Percentiles rank a stretch among this genome's conserved stretches.
Evolutionary conservation across 2,329 filamentous ascomycete species (phyloP).

Genomic region (Sporothrix euskadiensis): DNA sequence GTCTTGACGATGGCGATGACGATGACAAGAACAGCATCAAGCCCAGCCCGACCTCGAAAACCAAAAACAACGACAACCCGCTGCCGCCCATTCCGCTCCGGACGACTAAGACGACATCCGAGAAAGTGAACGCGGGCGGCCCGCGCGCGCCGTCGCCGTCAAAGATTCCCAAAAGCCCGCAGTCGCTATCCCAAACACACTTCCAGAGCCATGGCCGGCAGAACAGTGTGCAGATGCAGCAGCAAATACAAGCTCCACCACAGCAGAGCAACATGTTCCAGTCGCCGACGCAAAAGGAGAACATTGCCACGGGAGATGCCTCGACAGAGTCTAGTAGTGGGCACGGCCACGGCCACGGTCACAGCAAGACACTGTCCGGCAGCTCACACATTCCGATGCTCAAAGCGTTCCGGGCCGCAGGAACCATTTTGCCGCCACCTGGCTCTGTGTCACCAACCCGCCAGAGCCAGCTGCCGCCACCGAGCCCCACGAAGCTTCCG

Average conservation of each 20-base stretch:
- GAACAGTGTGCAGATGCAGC: slow-evolving; percentile 17
- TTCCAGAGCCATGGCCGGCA: neutral
- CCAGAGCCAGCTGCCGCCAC: slow-evolving; percentile 33
- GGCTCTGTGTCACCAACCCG: slow-evolving; percentile 37
- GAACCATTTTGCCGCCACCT: slow-evolving; percentile 26
- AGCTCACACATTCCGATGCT: slow-evolving; percentile 55
- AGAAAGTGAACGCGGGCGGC: slow-evolving; percentile 57
- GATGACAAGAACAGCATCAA: neutral
- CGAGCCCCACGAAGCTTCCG: slow-evolving; percentile 43
- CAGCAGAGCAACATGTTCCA: slow-evolving; percentile 34
- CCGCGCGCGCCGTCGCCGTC: slow-evolving; percentile 49
- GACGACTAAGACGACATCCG: slow-evolving; percentile 55
- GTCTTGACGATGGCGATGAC: slow-evolving; percentile 46
- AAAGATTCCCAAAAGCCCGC: slow-evolving; percentile 56
- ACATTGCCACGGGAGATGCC: slow-evolving; percentile 34
- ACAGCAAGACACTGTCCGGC: slow-evolving; percentile 52
- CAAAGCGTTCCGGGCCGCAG: slow-evolving; percentile 42
- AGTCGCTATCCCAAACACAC: slow-evolving; percentile 38
- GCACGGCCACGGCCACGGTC: slow-evolving; percentile 33
- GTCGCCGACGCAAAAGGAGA: slow-evolving; percentile 49
- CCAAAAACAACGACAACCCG: slow-evolving; percentile 38
- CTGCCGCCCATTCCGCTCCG: slow-evolving; percentile 51
- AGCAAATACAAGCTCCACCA: slow-evolving; percentile 41
- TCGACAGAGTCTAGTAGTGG: slow-evolving; percentile 23
- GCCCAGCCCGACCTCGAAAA: slow-evolving; percentile 26